Evolutionary conservation across 441 rosid genomes (phyloP), one percentile per base, ranked within the genome.

Genomic region (Adansonia madagascariensis): DNA sequence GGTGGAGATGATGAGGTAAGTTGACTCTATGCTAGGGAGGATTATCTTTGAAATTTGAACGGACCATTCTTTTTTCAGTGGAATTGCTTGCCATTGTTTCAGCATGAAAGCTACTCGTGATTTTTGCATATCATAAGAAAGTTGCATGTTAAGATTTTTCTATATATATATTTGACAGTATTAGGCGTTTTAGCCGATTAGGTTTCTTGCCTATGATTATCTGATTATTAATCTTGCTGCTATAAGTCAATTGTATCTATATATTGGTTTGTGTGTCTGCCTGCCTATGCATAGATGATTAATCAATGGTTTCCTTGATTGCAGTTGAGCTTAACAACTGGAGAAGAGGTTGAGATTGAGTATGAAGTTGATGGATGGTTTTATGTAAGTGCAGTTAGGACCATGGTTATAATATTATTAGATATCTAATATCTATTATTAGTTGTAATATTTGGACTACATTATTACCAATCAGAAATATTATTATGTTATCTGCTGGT

Each of bases 1-100:
- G 99, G 99, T 74, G 99, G 99, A 87, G 99, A 97, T 82, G 99
- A 97, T 78, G 99, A 97, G 91, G 99, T 96, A 83, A 80, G 75
- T 56, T 70, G 17, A 47, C 64, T n/a, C 6, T 15, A 78, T 75
- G 76, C 76, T 43, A 17, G 43, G 2, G 1, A 0, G 75, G 62
- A 50, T 71, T 53, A 44, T 70, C 41, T n/a, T 55, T 2, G n/a
- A 73, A 73, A 52, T 70, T 71, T 1, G 24, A n/a, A 53, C 8
- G 4, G 3, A 20, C 7, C 0, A 3, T 66, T 41, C 9, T 43
- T 44, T 67, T 8, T 66, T 44, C n/a, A 4, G 10, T 35, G 0
- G 67, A 31, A 31, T 31, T 35, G 10, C 46, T 31, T 62, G 46
- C 46, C 18, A 31, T 14, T 8, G 53, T 5, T 44, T 41, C 47